These are phyloP conservation scores for Arabidopsis lyrata DNA, from an alignment of 441 rosid genomes.

Conservation along the genomic window DNA sequence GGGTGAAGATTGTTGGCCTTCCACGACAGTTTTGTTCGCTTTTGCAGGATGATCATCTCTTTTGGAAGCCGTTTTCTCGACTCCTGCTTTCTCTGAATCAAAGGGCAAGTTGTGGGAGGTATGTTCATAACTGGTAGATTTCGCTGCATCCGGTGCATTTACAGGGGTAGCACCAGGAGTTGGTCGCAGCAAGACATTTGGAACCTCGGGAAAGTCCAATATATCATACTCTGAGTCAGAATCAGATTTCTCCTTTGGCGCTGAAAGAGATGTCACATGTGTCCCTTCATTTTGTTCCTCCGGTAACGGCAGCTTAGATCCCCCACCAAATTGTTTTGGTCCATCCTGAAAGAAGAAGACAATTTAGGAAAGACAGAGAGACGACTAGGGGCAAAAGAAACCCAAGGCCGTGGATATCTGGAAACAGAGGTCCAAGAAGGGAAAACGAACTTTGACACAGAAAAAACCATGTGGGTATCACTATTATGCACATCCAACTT, in stretches of 20 bases:
- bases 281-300: conserved; percentile 66
- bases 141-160: conserved; percentile 50
- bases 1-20: conserved; percentile 73
- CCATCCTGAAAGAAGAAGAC: conserved; percentile 66
- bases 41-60: conserved; percentile 38
- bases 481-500: conserved; percentile 9
- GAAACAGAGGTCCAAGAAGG: background rate
- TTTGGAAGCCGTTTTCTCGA: conserved; percentile 32
- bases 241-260: conserved; percentile 59
- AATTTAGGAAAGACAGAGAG: conserved; percentile 34
- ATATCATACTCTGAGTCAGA: conserved; percentile 63
- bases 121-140: conserved; percentile 44
- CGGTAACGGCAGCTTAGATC: conserved; percentile 79
- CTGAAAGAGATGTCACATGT: too few species aligned
- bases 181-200: conserved; percentile 58
- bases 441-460: background rate
- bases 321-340: conserved; percentile 75
- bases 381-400: background rate
- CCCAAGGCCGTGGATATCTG: background rate
- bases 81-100: conserved; percentile 46
- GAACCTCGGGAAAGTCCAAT: conserved; percentile 86
- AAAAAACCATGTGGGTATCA: background rate
- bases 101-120: conserved; percentile 43
- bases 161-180: conserved; percentile 51
- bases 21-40: conserved; percentile 38